Evolutionary conservation across 2,329 filamentous ascomycete genomes (phyloP).

Genomic region (Plenodomus lindquistii): DNA sequence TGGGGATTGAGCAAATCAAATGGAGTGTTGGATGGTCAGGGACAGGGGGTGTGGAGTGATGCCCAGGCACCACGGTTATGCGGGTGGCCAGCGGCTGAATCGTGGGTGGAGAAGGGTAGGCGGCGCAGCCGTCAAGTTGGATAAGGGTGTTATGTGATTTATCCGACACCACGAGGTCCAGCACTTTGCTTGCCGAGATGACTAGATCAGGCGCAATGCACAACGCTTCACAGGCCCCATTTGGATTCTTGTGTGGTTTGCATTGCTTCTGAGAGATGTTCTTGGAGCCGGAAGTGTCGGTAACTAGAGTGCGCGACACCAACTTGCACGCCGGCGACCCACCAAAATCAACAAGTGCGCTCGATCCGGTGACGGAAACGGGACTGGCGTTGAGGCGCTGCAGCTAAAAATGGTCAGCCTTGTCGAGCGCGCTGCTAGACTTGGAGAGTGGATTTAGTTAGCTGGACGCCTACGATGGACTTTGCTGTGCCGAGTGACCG

Average conservation of each 20-base stretch:
- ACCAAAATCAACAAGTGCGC: not conserved
- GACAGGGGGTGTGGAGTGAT: not conserved
- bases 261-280: too few relatives aligned
- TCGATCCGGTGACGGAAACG: slow-evolving; percentile 1
- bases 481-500: too few relatives aligned
- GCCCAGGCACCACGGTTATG: not conserved
- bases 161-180: too few relatives aligned
- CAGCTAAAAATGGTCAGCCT: not conserved
- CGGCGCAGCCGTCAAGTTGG: not conserved
- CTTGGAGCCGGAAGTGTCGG: too few relatives aligned
- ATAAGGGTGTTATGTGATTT: too few relatives aligned
- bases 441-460: not conserved
- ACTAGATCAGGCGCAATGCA: too few relatives aligned
- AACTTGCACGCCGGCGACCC: not conserved
- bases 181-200: too few relatives aligned
- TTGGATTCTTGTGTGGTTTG: too few relatives aligned
- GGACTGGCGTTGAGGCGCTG: not conserved
- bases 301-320: too few relatives aligned
- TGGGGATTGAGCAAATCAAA: not conserved
- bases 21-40: not conserved
- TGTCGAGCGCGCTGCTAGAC: not conserved
- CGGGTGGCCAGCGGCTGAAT: not conserved
- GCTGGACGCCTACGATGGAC: too few relatives aligned
- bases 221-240: too few relatives aligned
- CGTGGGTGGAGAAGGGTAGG: not conserved